A percentile compares a stretch with the other conserved stretches of the same genome.
phyloP scores from a whole-genome alignment of 2,329 filamentous ascomycete species.

The Fusarium mangiferae region DNA sequence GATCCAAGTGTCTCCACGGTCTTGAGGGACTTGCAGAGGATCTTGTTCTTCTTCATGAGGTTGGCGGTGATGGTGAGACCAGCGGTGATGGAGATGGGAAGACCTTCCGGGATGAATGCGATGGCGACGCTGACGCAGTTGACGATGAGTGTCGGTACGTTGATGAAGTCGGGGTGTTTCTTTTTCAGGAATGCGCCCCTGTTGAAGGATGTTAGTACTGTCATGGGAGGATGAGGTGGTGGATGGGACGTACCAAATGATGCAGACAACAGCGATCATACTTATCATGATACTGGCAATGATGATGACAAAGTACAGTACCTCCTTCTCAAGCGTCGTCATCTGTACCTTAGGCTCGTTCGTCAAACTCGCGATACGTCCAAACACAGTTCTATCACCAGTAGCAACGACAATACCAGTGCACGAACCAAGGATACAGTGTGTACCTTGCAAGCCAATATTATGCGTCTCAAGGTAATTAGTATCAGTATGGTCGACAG shows the following conservation, averaged over 20 bases:
- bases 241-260: conserved; percentile 48
- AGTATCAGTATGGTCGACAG: neutral
- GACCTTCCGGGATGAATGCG: conserved; percentile 79
- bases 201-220: fast-evolving
- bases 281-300: conserved; percentile 74
- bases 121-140: conserved; percentile 77
- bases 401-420: conserved; percentile 76
- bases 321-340: conserved; percentile 77
- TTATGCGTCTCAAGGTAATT: conserved; percentile 69
- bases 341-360: conserved; percentile 74
- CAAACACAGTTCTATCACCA: conserved; percentile 79
- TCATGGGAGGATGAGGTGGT: fast-evolving
- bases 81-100: conserved; percentile 75
- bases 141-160: conserved; percentile 76
- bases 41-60: conserved; percentile 79
- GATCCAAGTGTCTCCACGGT: conserved; percentile 80
- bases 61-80: conserved; percentile 81
- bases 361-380: conserved; percentile 77
- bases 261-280: conserved; percentile 71
- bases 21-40: conserved; percentile 82
- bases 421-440: conserved; percentile 75
- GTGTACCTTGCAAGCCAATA: conserved; percentile 82
- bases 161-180: conserved; percentile 75
- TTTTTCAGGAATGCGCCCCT: conserved; percentile 77
- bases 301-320: conserved; percentile 80